phyloP scores from a whole-genome alignment of 495 filamentous ascomycete species.

The Schizothecium vesticola region DNA sequence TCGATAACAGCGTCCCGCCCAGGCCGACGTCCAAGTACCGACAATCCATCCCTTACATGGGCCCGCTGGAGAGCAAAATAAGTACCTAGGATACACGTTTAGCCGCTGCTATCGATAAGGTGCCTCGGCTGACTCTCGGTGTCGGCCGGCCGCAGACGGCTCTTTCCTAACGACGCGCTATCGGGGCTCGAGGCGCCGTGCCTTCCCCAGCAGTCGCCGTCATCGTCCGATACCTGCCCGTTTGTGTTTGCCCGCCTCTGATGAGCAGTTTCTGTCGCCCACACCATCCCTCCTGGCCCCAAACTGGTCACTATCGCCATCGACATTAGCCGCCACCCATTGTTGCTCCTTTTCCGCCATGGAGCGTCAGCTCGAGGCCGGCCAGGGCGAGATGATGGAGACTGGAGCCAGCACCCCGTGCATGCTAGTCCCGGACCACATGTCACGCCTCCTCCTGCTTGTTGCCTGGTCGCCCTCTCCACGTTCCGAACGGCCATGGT shows the following conservation, averaged over 20 bases:
- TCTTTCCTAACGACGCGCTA: slow-evolving; percentile 2
- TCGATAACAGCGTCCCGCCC: not conserved
- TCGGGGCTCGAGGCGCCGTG: slow-evolving; percentile 4
- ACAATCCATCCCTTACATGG: not conserved
- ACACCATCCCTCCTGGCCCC: not conserved
- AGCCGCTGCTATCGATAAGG: slow-evolving; percentile 16
- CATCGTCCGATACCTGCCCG: slow-evolving; percentile 7
- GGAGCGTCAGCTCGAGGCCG: not conserved
- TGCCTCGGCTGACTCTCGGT: not conserved
- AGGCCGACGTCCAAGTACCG: slow-evolving; percentile 4
- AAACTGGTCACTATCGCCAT: not conserved
- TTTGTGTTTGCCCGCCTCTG: not conserved
- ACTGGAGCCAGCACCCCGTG: no score
- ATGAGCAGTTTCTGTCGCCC: not conserved
- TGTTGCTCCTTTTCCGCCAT: not conserved
- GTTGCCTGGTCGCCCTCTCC: not conserved
- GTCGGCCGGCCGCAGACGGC: not conserved
- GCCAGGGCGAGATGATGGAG: not conserved
- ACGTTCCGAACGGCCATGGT: not conserved
- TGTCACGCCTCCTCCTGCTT: not conserved
- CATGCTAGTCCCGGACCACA: no score
- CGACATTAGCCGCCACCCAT: not conserved
- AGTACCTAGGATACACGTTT: slow-evolving; percentile 3
- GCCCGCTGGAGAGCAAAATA: no score
- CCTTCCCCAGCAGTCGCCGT: slow-evolving; percentile 3